A percentile compares a stretch with the other conserved stretches of the same genome.
Evolutionary conservation across 2,329 filamentous ascomycete genomes (phyloP).

Genomic region (Cladosporium sp.): DNA sequence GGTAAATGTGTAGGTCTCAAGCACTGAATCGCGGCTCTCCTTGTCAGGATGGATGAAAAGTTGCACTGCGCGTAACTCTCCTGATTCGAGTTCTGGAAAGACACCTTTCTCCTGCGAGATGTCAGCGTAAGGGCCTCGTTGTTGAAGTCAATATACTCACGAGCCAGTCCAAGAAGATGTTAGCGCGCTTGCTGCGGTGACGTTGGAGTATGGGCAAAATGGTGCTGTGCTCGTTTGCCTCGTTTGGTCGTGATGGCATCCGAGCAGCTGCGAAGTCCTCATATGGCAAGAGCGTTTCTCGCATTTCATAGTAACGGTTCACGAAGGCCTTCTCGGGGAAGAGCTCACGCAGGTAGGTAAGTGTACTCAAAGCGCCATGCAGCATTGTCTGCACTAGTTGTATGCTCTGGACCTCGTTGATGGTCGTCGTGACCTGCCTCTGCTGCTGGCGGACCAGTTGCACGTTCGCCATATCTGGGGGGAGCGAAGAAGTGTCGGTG

Average conservation of each 20-base stretch:
- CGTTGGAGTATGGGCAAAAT: conserved; percentile 38
- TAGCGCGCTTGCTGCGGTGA: conserved; percentile 37
- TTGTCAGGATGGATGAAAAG: conserved; percentile 42
- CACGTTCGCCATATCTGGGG: conserved; percentile 20
- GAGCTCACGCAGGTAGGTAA: conserved; percentile 30
- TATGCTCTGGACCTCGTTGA: conserved; percentile 41
- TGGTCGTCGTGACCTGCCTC: conserved; percentile 24
- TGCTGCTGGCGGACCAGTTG: conserved; percentile 20
- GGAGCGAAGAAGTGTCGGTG: background rate
- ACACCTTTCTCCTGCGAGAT: conserved; percentile 45
- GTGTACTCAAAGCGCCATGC: conserved; percentile 40
- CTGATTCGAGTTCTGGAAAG: conserved; percentile 43
- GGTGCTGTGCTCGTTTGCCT: conserved; percentile 7
- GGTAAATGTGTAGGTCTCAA: conserved; percentile 49
- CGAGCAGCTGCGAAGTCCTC: conserved; percentile 27
- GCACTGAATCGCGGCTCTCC: conserved; percentile 30
- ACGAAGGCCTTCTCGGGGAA: conserved; percentile 32
- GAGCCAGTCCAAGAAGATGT: conserved; percentile 45
- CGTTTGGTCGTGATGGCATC: conserved; percentile 12
- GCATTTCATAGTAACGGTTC: conserved; percentile 24
- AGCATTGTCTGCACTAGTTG: conserved; percentile 47
- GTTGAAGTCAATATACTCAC: conserved; percentile 30
- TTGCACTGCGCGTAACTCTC: conserved; percentile 43
- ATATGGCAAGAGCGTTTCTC: conserved; percentile 26
- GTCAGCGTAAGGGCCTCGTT: background rate